phyloP scores from a whole-genome alignment of 1,284 basidiomycete genomes.

The Heterobasidion parviporum region DNA sequence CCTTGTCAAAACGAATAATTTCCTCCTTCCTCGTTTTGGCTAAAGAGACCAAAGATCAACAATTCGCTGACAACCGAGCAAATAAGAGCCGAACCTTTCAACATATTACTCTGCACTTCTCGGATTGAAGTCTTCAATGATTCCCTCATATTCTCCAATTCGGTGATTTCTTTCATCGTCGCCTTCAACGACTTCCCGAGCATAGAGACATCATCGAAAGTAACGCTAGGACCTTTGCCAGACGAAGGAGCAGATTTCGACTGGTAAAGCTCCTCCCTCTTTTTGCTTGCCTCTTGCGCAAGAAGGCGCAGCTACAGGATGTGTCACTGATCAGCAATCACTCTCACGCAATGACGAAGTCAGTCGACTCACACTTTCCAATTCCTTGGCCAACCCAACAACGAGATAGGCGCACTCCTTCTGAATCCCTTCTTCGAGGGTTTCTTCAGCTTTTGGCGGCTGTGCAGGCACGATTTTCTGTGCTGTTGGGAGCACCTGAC shows the following conservation, averaged over 20 bases:
- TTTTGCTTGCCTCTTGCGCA: constrained; percentile 14
- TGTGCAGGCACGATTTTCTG: constrained; percentile 10
- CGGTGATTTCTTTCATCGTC: constrained; percentile 43
- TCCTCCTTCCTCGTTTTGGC: constrained; percentile 71
- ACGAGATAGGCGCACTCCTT: constrained; percentile 45
- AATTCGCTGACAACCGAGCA: neutral
- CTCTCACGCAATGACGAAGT: neutral
- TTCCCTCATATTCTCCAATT: constrained; percentile 35
- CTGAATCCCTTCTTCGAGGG: constrained; percentile 49
- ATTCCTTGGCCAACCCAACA: constrained; percentile 34
- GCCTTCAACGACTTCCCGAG: constrained; percentile 41
- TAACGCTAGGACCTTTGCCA: neutral
- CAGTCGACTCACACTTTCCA: constrained; percentile 38
- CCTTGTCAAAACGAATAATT: constrained; percentile 65
- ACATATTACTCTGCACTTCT: constrained; percentile 52
- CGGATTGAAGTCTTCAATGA: constrained; percentile 34
- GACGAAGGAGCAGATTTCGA: neutral
- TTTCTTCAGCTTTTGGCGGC: constrained; percentile 2
- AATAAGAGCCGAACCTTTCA: constrained; percentile 44
- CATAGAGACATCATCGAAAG: constrained; percentile 15
- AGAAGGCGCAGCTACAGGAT: constrained; percentile 33
- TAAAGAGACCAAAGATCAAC: constrained; percentile 18
- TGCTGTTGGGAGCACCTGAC: constrained; percentile 11
- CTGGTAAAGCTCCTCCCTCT: neutral
- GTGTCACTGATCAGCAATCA: neutral